phyloP scores from a whole-genome alignment of 2,329 filamentous ascomycete species.

The Trichoderma hamatum region DNA sequence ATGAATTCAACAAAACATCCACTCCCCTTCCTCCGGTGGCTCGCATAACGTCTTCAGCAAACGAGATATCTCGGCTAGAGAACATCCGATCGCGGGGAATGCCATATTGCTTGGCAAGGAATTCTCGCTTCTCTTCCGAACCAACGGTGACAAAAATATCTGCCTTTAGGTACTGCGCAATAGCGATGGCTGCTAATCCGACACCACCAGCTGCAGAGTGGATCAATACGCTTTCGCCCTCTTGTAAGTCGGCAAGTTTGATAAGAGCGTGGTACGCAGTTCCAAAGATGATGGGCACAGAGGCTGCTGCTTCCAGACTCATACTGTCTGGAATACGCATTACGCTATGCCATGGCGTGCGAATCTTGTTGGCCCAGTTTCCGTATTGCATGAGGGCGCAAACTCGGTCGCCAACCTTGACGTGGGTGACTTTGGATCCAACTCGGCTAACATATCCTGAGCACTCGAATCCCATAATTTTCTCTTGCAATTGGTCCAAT shows the following conservation, averaged over 20 bases:
- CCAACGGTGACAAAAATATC: not conserved
- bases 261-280: conserved; percentile 34
- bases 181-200: not conserved
- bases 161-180: conserved; percentile 31
- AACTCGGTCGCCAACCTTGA: conserved; percentile 9
- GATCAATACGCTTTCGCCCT: conserved; percentile 28
- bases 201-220: not conserved
- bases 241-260: conserved; percentile 6
- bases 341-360: not conserved
- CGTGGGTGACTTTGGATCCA: conserved; percentile 30
- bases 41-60: conserved; percentile 31
- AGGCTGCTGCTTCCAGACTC: not conserved
- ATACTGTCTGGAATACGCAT: not conserved
- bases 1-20: conserved; percentile 29
- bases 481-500: not conserved
- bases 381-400: not conserved
- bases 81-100: conserved; percentile 25
- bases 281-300: not conserved
- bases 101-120: conserved; percentile 30
- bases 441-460: conserved; percentile 3
- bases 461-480: conserved; percentile 5
- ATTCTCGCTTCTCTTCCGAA: not conserved
- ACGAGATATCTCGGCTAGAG: conserved; percentile 30
- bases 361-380: not conserved
- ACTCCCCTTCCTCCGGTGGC: conserved; percentile 28